These are phyloP conservation scores for Berkeleyomyces rouxiae DNA, from an alignment of 2,329 filamentous ascomycete genomes.

Conservation along the genomic window DNA sequence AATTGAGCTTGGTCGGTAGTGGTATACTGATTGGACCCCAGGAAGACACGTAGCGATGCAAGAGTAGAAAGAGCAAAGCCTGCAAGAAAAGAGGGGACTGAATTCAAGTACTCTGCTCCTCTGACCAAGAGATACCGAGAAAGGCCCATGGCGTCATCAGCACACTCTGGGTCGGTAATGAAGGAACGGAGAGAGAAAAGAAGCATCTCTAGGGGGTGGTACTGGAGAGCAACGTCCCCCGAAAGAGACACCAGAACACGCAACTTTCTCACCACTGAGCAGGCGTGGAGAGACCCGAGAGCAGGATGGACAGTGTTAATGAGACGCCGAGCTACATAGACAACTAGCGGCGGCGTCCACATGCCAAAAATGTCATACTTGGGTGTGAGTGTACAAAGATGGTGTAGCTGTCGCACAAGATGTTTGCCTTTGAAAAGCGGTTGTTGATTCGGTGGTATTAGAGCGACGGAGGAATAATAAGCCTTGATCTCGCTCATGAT, in stretches of 20 bases:
- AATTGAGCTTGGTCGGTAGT: slow-evolving; percentile 78
- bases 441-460: slow-evolving; percentile 64
- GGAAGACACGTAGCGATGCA: slow-evolving; percentile 59
- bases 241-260: slow-evolving; percentile 66
- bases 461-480: slow-evolving; percentile 47
- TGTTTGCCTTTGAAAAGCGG: slow-evolving; percentile 70
- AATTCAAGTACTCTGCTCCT: slow-evolving; percentile 46
- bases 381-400: slow-evolving; percentile 53
- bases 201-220: slow-evolving; percentile 81
- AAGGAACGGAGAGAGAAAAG: slow-evolving; percentile 65
- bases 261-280: slow-evolving; percentile 72
- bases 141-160: slow-evolving; percentile 77
- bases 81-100: slow-evolving; percentile 57
- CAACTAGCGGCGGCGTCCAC: slow-evolving; percentile 62
- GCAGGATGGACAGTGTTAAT: slow-evolving; percentile 69
- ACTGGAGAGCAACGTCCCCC: slow-evolving; percentile 51
- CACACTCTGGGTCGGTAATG: slow-evolving; percentile 68
- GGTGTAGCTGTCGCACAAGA: slow-evolving; percentile 56
- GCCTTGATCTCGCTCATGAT: slow-evolving; percentile 52
- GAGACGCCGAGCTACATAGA: slow-evolving; percentile 58
- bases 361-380: slow-evolving; percentile 46
- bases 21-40: slow-evolving; percentile 57
- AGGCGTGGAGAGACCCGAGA: slow-evolving; percentile 72
- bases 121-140: slow-evolving; percentile 64
- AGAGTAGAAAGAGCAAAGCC: slow-evolving; percentile 67